Base-by-base conservation (phyloP, 352 stramenopile genomes). In the Globisporangium irregulare region DNA sequence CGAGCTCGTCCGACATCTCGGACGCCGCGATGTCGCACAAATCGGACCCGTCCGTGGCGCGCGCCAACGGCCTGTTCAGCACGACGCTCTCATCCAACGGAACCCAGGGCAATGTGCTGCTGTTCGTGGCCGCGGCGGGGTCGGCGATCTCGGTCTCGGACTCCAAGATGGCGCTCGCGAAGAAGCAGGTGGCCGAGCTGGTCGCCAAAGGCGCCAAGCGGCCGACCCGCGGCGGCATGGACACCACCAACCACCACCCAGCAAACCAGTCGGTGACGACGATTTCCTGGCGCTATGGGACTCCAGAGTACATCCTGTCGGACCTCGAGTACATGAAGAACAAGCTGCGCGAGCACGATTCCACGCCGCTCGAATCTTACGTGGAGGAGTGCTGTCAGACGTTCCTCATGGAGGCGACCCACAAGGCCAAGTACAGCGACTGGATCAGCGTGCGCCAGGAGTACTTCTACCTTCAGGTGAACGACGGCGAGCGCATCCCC, bases 401-500 rank as follows among this genome's bases (percentile, higher is more conserved):
- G 32, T 92, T 95, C 69, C 73, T 89, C 54, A 88, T 95, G 82
- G 87, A 95, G 56, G 83, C 82, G 6, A 91, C 82, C 1, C 85
- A 94, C 72, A 90, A 90, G 68, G 70, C 73, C 5, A 60, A 65
- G 20, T 89, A 90, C 60, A 61, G 64, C 29, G 75, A 92, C 59
- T 94, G 85, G 87, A 74, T 66, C 0, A 92, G 83, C 32, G 81
- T 94, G 6, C 64, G 65, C 24, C 78, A 87, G 6, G 71, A 85
- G 4, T 73, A 70, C 20, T 94, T 94, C 58, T 87, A 80, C 57
- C 69, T 92, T 22, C 85, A 91, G 54, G 82, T 91, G 43, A 94
- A 94, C 67, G 87, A 94, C 55, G 73, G 79, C 18, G 66, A 74
- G 24, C 75, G 66, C 14, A 68, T 92, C 27, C 68, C 63, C 24